Evolutionary conservation across 2,329 filamentous ascomycete genomes (phyloP), one percentile per base, ranked within the genome.

Genomic region (Amauroascus niger): DNA sequence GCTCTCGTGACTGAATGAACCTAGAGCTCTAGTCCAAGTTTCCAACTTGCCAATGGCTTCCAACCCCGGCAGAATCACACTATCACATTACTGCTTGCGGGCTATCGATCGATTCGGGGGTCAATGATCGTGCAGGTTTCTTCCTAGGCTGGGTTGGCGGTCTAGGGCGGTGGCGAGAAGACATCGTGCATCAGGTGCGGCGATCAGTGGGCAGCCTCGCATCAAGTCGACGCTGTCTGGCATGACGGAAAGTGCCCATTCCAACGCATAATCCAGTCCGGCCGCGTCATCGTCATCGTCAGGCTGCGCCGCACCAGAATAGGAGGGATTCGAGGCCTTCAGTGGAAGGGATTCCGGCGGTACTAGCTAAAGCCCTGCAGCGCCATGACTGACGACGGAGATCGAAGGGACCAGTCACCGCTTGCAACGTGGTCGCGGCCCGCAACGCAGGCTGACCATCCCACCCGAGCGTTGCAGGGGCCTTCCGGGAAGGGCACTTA

Each of bases 41-140:
- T 46, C 44, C 44, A 46, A 46, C 44, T 46, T 46, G 26, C 26
- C 26, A 9, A 30, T 30, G 26, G 26, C 26, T 30, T 30, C 44
- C 44, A 46, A 46, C 26, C 44, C 44, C 44, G 22, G 44, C 26
- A 46, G 44, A 30, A 46, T 28, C 44, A 49, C 30, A 24, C 30
- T 49, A 39, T 49, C 47, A 49, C 47, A 49, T 49, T 28, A 39
- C 33, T 14, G 47, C 47, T 49, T 49, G 32, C 32, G 16, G 47
- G n/a, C 30, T 35, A 49, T 22, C 30, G 33, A 8, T 49, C 47
- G 22, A 35, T 46, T n/a, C 22, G 44, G 44, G 30, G 44, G 4
- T 14, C 44, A 9, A 46, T 46, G 16, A 30, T 46, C 44, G 44
- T 46, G 44, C 4, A 46, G 6, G 44, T 46, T 46, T 46, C 4